phyloP scores from a whole-genome alignment of 257 asterid species.

The Jasminum sambac region DNA sequence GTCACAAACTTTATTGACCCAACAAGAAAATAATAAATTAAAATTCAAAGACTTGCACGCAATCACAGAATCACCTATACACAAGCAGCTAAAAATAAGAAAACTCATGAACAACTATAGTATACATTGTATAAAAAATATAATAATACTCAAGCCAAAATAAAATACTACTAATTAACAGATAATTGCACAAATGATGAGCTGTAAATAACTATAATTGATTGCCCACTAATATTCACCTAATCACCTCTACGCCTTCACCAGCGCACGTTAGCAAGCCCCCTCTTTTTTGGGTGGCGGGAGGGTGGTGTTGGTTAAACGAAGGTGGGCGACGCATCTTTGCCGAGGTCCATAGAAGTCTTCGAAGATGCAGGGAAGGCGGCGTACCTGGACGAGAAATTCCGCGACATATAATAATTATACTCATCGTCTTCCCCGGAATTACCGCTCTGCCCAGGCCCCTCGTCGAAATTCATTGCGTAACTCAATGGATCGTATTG shows the following conservation, averaged over 20 bases:
- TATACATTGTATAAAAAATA: neutral
- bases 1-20: slow-evolving; percentile 27
- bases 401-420: slow-evolving; percentile 34
- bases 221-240: neutral
- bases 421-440: slow-evolving; percentile 47
- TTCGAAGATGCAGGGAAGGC: slow-evolving; percentile 38
- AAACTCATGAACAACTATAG: neutral
- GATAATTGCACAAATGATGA: slow-evolving; percentile 5
- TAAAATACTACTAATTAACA: too few species aligned
- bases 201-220: slow-evolving; percentile 25
- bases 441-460: slow-evolving; percentile 52
- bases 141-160: neutral
- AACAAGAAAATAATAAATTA: slow-evolving; percentile 24
- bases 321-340: slow-evolving; percentile 58
- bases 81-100: neutral
- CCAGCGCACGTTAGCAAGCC: slow-evolving; percentile 18
- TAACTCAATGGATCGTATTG: slow-evolving; percentile 77
- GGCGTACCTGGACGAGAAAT: slow-evolving; percentile 80
- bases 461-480: slow-evolving; percentile 80
- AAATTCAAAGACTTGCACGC: slow-evolving; percentile 23
- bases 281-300: too few species aligned
- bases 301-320: slow-evolving; percentile 31
- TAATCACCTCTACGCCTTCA: neutral
- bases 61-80: slow-evolving; percentile 23
- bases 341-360: slow-evolving; percentile 57